These are phyloP conservation scores for Apiotrichum mycotoxinovorans DNA, from an alignment of 1,284 basidiomycete genomes.

Conservation along the genomic window DNA sequence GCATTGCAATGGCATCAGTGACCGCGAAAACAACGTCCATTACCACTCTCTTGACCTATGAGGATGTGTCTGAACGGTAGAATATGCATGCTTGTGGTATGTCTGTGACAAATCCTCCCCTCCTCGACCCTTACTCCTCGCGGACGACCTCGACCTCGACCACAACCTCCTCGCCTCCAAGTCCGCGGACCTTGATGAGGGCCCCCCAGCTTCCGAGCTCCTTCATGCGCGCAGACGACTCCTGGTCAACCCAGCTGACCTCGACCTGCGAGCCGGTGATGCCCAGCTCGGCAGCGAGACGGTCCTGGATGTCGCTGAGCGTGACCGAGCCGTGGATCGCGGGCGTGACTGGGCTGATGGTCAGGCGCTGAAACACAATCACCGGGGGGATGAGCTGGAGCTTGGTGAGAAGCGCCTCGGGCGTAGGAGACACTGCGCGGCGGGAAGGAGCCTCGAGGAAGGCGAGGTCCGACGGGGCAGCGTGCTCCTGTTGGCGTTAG, in stretches of 20 bases:
- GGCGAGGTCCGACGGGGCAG: neutral
- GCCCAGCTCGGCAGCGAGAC: constrained; percentile 22
- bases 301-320: constrained; percentile 30
- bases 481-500: neutral
- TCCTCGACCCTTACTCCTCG: constrained; percentile 7
- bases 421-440: constrained; percentile 7
- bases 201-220: constrained; percentile 29
- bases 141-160: constrained; percentile 22
- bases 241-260: constrained; percentile 29
- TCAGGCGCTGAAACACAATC: constrained; percentile 31
- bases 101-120: constrained; percentile 2
- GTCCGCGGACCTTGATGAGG: constrained; percentile 23
- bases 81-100: constrained; percentile 8
- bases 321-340: constrained; percentile 41
- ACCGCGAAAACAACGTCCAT: too few species aligned
- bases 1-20: too few species aligned
- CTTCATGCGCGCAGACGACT: constrained; percentile 34
- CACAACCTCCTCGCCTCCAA: constrained; percentile 22
- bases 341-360: constrained; percentile 26
- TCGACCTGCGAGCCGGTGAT: constrained; percentile 22
- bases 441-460: neutral
- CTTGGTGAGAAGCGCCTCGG: constrained; percentile 23
- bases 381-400: constrained; percentile 26
- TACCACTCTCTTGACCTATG: too few species aligned
- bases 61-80: constrained; percentile 2